phyloP scores from a whole-genome alignment of 2,329 filamentous ascomycete species.

The Claviceps humidiphila region DNA sequence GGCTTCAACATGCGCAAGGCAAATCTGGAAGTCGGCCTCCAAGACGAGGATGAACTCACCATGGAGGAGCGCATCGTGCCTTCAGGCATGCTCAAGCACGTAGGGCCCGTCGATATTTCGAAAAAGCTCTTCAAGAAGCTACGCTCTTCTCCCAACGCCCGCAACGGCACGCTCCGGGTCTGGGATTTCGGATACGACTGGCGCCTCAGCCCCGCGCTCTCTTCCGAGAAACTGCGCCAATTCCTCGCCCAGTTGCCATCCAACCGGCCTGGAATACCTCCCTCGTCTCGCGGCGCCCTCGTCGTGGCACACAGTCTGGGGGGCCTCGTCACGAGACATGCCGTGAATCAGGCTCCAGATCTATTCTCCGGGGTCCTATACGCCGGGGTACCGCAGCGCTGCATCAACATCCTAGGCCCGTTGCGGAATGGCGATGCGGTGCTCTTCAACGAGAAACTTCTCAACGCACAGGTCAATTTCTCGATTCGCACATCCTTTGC shows the following conservation, averaged over 20 bases:
- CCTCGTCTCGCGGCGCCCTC: constrained; percentile 52
- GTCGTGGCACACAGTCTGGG: constrained; percentile 82
- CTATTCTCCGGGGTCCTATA: constrained; percentile 79
- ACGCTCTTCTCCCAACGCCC: constrained; percentile 58
- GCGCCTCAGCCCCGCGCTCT: constrained; percentile 68
- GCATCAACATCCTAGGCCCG: constrained; percentile 83
- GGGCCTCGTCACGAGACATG: constrained; percentile 76
- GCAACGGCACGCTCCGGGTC: constrained; percentile 57
- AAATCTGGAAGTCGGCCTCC: constrained; percentile 74
- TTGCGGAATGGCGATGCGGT: constrained; percentile 88
- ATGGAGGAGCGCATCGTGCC: constrained; percentile 77
- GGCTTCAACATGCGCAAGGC: constrained; percentile 85
- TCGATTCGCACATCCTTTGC: constrained; percentile 76
- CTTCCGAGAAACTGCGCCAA: constrained; percentile 56
- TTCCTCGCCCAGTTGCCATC: constrained; percentile 65
- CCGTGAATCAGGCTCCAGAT: constrained; percentile 72
- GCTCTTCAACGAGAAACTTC: constrained; percentile 72
- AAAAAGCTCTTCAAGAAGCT: constrained; percentile 68
- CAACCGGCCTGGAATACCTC: constrained; percentile 45
- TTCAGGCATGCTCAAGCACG: constrained; percentile 79
- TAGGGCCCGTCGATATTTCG: constrained; percentile 84
- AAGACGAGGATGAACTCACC: constrained; percentile 66
- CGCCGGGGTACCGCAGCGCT: constrained; percentile 71
- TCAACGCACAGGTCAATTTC: constrained; percentile 90
- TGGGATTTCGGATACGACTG: constrained; percentile 95